Conservation (phyloP, 2,329 filamentous ascomycete species). For the Ophiostoma ulmi region DNA sequence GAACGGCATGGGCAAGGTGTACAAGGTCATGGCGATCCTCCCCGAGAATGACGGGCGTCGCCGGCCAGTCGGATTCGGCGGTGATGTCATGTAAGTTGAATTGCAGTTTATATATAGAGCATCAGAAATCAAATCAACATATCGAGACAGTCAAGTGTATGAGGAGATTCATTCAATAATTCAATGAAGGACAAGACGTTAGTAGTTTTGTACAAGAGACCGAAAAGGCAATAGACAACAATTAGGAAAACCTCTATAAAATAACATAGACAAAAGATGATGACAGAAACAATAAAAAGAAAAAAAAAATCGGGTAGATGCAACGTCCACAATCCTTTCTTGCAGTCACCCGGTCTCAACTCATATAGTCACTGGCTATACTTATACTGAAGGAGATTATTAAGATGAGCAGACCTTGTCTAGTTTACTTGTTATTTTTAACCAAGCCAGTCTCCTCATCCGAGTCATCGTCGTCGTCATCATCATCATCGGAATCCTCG, state of each 20-base stretch:
- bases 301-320: background rate
- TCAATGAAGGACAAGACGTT: background rate
- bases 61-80: slow-evolving; percentile 87
- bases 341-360: background rate
- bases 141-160: background rate
- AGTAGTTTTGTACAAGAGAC: slow-evolving; percentile 15
- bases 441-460: slow-evolving; percentile 57
- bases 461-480: slow-evolving; percentile 62
- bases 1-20: slow-evolving; percentile 87
- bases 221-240: slow-evolving; percentile 9
- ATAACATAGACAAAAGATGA: background rate
- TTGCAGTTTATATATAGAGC: background rate
- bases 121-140: background rate
- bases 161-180: slow-evolving; percentile 2
- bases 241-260: slow-evolving; percentile 6
- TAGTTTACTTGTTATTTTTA: slow-evolving; percentile 39
- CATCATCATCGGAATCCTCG: slow-evolving; percentile 65
- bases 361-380: background rate
- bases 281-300: background rate
- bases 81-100: slow-evolving; percentile 46
- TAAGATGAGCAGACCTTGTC: background rate
- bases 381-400: background rate
- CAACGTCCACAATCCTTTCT: background rate
- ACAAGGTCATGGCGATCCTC: slow-evolving; percentile 87
- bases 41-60: slow-evolving; percentile 71